A percentile compares a stretch with the other conserved stretches of the same genome.
phyloP scores from a whole-genome alignment of 345 rosid species.

The Eucalyptus lansdowneana region DNA sequence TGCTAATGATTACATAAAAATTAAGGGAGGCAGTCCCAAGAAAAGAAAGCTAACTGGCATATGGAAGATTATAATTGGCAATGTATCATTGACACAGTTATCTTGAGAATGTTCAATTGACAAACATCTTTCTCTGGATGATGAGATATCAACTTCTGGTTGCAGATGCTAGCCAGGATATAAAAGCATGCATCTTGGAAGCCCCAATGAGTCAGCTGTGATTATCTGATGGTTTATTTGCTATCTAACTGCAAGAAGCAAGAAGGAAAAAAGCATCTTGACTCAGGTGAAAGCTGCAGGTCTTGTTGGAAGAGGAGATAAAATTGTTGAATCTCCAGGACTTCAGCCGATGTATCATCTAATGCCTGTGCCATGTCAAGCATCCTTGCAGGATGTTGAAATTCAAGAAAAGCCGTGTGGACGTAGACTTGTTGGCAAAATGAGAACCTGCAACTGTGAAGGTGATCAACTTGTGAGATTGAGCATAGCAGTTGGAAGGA shows the following conservation, averaged over 20 bases:
- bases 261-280: neutral
- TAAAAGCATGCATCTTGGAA: neutral
- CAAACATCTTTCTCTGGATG: neutral
- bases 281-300: neutral
- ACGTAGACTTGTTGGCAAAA: neutral
- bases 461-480: neutral
- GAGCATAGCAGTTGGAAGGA: neutral
- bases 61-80: neutral
- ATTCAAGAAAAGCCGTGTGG: neutral
- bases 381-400: neutral
- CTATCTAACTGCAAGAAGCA: neutral
- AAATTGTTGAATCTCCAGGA: neutral
- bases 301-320: neutral
- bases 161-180: neutral
- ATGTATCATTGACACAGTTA: neutral
- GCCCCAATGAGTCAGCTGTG: neutral
- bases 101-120: neutral
- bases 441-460: neutral
- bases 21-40: neutral
- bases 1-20: neutral
- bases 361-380: neutral
- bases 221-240: neutral
- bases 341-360: neutral
- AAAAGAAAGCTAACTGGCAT: neutral
- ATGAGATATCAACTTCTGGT: neutral